A percentile compares a stretch with the other conserved stretches of the same genome.
Evolutionary conservation across 1,139 yeast genomes (phyloP).

Genomic region (Candida sanyaensis): DNA sequence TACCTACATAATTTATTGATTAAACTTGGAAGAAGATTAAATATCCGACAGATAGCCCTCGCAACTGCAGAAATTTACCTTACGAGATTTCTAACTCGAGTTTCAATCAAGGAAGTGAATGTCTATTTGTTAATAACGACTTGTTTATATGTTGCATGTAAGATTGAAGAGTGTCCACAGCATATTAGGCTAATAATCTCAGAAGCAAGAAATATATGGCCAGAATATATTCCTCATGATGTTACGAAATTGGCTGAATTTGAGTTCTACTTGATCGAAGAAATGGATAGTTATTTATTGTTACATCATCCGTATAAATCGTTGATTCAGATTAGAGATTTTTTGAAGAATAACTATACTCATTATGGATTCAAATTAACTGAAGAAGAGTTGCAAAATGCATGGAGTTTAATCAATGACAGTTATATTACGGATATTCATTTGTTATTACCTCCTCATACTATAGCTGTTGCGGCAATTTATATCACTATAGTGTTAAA

Average conservation of each 20-base stretch:
- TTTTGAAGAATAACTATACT: conserved; percentile 31
- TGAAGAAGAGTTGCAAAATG: conserved; percentile 76
- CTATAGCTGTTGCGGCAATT: conserved; percentile 82
- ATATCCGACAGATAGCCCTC: conserved; percentile 76
- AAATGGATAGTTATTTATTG: conserved; percentile 75
- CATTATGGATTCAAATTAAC: conserved; percentile 41
- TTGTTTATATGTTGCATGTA: conserved; percentile 86
- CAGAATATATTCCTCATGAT: conserved; percentile 91
- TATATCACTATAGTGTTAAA: conserved; percentile 70
- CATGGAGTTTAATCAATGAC: conserved; percentile 91
- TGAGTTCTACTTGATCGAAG: conserved; percentile 91
- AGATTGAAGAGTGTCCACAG: conserved; percentile 93
- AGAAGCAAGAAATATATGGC: conserved; percentile 92
- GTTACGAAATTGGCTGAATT: conserved; percentile 93
- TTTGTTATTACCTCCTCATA: conserved; percentile 83
- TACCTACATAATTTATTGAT: conserved; percentile 69
- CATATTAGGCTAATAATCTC: conserved; percentile 81
- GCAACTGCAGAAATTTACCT: conserved; percentile 89
- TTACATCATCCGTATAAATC: conserved; percentile 90
- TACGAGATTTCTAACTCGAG: conserved; percentile 70
- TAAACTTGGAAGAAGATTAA: conserved; percentile 75
- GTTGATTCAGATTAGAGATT: conserved; percentile 58
- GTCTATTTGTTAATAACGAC: conserved; percentile 80
- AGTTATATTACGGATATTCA: conserved; percentile 87
- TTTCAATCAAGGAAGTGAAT: conserved; percentile 78